These are phyloP conservation scores for Hypoxylon sp. DNA, from an alignment of 2,329 filamentous ascomycete species.

Conservation along the genomic window DNA sequence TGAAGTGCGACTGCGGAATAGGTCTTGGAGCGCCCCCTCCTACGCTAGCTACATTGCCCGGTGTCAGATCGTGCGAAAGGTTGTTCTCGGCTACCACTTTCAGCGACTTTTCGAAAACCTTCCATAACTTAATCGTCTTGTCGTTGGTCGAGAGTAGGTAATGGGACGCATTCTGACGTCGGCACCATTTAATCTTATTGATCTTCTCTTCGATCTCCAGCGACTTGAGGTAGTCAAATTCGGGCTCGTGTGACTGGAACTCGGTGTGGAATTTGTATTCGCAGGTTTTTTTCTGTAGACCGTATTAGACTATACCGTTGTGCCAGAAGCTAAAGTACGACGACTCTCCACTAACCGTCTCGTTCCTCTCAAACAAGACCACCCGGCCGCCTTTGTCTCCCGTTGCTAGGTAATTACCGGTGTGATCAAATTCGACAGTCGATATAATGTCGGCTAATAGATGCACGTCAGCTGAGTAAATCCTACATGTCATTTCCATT, in stretches of 20 bases:
- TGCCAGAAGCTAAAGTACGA: not conserved
- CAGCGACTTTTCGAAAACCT: constrained; percentile 98
- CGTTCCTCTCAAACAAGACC: constrained; percentile 91
- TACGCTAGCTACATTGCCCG: constrained; percentile 74
- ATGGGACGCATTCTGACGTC: constrained; percentile 96
- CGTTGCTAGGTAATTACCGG: constrained; percentile 89
- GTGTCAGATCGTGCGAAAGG: constrained; percentile 91
- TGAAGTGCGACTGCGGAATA: constrained; percentile 80
- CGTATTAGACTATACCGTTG: constrained; percentile 28
- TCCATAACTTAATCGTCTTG: constrained; percentile 99
- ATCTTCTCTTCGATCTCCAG: constrained; percentile 99
- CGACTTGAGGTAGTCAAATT: constrained; percentile 99
- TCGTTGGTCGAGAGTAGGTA: constrained; percentile 98
- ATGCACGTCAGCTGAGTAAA: constrained; percentile 44
- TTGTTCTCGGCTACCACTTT: constrained; percentile 99
- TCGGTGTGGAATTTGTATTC: constrained; percentile 99
- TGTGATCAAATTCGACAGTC: constrained; percentile 91
- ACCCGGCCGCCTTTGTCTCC: constrained; percentile 89
- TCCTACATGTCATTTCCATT: constrained; percentile 22
- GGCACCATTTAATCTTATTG: constrained; percentile 99
- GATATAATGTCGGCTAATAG: constrained; percentile 86
- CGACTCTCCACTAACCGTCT: constrained; percentile 75
- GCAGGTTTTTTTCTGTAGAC: constrained; percentile 94
- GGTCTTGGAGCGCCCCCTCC: constrained; percentile 80
- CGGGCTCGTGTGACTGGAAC: constrained; percentile 98